Base-by-base conservation (phyloP, 306 rosid genomes). In the Casuarina cunninghamiana region DNA sequence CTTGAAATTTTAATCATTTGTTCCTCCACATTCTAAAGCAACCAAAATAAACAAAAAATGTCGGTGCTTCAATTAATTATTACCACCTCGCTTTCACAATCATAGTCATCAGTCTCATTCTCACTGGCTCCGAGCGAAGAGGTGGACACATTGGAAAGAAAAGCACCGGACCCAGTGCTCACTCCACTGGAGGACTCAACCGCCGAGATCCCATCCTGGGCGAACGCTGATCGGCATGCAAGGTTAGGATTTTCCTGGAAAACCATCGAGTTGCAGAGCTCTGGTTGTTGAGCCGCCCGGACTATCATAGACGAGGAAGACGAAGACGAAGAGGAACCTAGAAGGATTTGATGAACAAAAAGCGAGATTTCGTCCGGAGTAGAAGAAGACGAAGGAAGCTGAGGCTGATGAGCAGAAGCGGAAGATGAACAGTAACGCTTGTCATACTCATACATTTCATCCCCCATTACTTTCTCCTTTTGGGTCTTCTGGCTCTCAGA, bases 31-130 rank as follows among this genome's bases (percentile, higher is more conserved):
- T 45, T 55, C 63, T 71, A 75, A 42, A 32, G 62, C 51, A 76
- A 38, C 49, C 78, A 80, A 74, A 26, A 80, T 72, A 48, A 21
- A 39, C 70, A 67, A 44, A 37, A 72, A 72, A 53, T 26, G 10
- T 53, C 55, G 1, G 48, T 80, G 84, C 73, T 76, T 77, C 7
- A 72, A 72, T 58, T 5, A 38, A 55, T 48, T 50, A 41, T 6
- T 19, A 53, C 70, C 37, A 89, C 97, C 98, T 94, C 97, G 41
- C 97, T 94, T 80, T 94, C 97, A 77, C 93, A 94, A 63, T 94
- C 94, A 77, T 88, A 92, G 63, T 90, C 97, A 43, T 94, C 97
- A 57, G 83, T 79, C 51, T 90, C 96, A 71, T 88, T 88, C 80
- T 82, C 93, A 75, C 89, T 87, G 2, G 85, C 74, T 75, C 86